Evolutionary conservation across 169 alveolate genomes (phyloP), one percentile per base, ranked within the genome.

Genomic region (Sarcocystis neurona): DNA sequence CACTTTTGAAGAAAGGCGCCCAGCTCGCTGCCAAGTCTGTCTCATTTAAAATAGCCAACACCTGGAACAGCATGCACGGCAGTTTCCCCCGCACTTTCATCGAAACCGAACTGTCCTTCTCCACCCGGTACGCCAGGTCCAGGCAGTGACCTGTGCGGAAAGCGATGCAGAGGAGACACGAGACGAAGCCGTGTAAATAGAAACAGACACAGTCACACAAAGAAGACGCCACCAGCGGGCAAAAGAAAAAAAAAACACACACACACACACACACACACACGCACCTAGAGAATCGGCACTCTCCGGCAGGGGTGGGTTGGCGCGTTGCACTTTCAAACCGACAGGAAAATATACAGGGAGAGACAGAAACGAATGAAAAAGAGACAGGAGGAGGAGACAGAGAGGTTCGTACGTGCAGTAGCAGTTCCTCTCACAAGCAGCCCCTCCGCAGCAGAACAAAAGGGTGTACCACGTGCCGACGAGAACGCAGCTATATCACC

Each of bases 1-100:
- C 93, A n/a, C 84, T 75, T 47, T 90, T 91, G 78, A 93, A 88
- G 44, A 91, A 91, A 27, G 95, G 95, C 5, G 94, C 95, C 95
- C 95, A 93, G 43, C 88, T 89, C 10, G 89, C 90, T 47, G 93
- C 91, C 82, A 93, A 34, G 58, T 93, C 95, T 41, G 94, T 91
- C 79, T 93, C 95, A 74, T 84, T 91, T 27, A 93, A 18, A 46
- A 93, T 93, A 8, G 94, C 84, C 50, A 93, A 58, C 23, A 93
- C 92, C 72, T 58, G 79, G 46, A 84, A 90, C 66, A 93, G 87
- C 46, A 79, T 92, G 60, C 92, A 90, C 2, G 94, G 93, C 60
- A 93, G 37, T 85, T 93, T 93, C 74, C 92, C 95, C 34, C 95
- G 88, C 12, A 93, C 91, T 58, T 93, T 93, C 53, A 93, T 79